Base-by-base conservation (phyloP, 2,329 filamentous ascomycete species). In the Colletotrichum aenigma region DNA sequence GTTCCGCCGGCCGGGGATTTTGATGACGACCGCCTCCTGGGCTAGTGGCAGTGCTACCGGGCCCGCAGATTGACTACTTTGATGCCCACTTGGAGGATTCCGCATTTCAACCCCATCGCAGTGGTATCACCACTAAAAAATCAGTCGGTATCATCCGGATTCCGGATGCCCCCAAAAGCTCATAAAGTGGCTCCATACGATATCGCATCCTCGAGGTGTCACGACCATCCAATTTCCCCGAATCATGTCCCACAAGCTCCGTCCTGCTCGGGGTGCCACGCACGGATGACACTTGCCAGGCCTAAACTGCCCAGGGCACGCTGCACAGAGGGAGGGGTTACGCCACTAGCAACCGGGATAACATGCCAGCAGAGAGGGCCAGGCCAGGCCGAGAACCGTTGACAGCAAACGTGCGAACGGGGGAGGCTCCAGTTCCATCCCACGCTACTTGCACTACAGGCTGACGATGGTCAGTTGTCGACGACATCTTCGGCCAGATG, bases 221-320 rank as follows among this genome's bases (percentile, higher is more conserved):
- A 73, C 62, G 18, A 52, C 73, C 56, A 65, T 68, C 64, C 64
- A 75, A 75, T 75, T 73, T 75, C 73, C 73, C 73, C 73, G 73
- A 75, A 73, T 75, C 73, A 75, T 75, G 70, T 75, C 58, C 70
- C 73, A 75, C 73, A 73, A 58, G 64, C 58, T 73, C 62, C 70
- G 73, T 67, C 48, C 28, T 52, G 8, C 58, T 61, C 60, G 38
- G 43, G 56, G 65, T 32, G 65, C 36, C 43, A 75, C 64, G 73
- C 73, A 75, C 73, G 64, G 73, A 75, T 75, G 70, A 28, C 64
- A 64, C 69, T 68, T 56, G 56, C 30, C 68, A 70, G 60, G 60
- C 28, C 32, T 52, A 52, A 52, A 52, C 43, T 52, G 43, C 43
- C 36, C 18, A 15, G 55, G 55, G 55, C 21, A 61, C 24, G 66